Conservation (phyloP, 805 yeast genomes). For the Nakazawaea molendinolei region DNA sequence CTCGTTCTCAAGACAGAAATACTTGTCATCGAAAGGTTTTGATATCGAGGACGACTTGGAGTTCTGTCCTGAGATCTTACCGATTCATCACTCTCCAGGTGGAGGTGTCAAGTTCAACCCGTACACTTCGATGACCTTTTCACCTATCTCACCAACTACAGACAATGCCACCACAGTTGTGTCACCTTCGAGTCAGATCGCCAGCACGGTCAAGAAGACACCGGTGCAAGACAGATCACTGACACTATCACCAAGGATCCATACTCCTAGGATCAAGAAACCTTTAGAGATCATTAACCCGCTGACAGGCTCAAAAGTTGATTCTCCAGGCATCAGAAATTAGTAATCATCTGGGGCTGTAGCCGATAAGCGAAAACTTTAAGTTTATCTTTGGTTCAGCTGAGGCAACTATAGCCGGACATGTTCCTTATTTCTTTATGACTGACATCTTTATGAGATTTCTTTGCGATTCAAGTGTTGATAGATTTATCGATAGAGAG, state of each 20-base stretch:
- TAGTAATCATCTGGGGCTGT: too few relatives aligned
- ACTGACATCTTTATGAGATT: too few relatives aligned
- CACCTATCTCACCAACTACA: slow-evolving; percentile 40
- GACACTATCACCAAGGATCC: slow-evolving; percentile 34
- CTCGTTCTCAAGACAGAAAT: slow-evolving; percentile 23
- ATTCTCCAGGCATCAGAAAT: slow-evolving; percentile 35
- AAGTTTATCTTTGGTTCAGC: too few relatives aligned
- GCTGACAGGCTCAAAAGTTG: slow-evolving; percentile 49
- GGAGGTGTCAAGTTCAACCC: slow-evolving; percentile 47
- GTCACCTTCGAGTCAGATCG: slow-evolving; percentile 5
- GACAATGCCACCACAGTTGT: slow-evolving; percentile 17
- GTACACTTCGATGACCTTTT: slow-evolving; percentile 56
- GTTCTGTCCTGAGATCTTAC: slow-evolving; percentile 50
- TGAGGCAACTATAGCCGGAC: too few relatives aligned
- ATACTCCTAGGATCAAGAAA: slow-evolving; percentile 53
- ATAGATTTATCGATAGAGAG: too few relatives aligned
- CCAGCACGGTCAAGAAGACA: slow-evolving; percentile 9
- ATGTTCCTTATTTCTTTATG: too few relatives aligned
- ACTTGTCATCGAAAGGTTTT: slow-evolving; percentile 53
- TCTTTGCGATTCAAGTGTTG: too few relatives aligned
- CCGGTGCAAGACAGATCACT: slow-evolving; percentile 7
- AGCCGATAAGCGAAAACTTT: too few relatives aligned
- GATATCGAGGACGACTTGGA: slow-evolving; percentile 59
- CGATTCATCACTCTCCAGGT: slow-evolving; percentile 7
- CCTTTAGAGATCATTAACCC: slow-evolving; percentile 60